Evolutionary conservation across 176 grass and related monocot genomes (phyloP).

Genomic region (Chloris gayana): DNA sequence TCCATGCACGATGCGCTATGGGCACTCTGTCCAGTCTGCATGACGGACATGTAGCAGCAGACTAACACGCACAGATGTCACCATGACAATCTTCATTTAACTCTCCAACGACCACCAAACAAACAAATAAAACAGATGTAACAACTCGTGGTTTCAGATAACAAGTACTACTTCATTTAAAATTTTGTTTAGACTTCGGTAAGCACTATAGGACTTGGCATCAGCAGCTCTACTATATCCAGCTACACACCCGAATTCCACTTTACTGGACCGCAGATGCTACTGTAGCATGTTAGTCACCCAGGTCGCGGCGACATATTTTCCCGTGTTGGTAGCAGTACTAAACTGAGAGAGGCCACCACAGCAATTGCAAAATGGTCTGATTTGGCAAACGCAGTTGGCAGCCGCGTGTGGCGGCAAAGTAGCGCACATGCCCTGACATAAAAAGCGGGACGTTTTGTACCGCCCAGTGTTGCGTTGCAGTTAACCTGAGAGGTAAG

Average conservation of each 20-base stretch:
- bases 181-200: not conserved
- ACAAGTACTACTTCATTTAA: not conserved
- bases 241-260: not conserved
- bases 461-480: not conserved
- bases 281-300: not conserved
- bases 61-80: constrained; percentile 7
- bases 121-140: not conserved
- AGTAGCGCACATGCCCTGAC: not conserved
- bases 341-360: not conserved
- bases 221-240: not conserved
- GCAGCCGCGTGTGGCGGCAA: not conserved
- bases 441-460: not conserved
- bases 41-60: constrained; percentile 20
- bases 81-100: not conserved
- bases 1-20: not conserved
- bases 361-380: not conserved
- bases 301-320: too few relatives aligned
- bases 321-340: not conserved
- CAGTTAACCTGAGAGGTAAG: not conserved
- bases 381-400: constrained; percentile 9
- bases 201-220: not conserved
- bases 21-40: not conserved
- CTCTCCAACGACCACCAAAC: constrained; percentile 11
- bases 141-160: not conserved
- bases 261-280: not conserved